phyloP scores from a whole-genome alignment of 371 early-diverging fungal species.

The Astathelohania contejeani region DNA sequence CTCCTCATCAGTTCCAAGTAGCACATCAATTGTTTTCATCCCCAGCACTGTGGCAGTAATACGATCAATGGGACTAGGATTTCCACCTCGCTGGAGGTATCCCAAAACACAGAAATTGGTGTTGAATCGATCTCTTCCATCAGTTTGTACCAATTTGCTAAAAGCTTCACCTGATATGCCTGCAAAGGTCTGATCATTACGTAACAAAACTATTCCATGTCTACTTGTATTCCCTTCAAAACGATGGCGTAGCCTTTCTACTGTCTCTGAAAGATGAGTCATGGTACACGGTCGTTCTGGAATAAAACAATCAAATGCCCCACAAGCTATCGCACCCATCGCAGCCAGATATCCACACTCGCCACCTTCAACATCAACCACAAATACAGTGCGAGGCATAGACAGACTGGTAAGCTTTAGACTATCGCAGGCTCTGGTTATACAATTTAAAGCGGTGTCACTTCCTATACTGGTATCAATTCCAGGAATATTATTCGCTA shows the following conservation, averaged over 20 bases:
- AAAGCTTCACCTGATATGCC: slow-evolving; percentile 60
- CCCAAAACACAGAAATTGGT: slow-evolving; percentile 77
- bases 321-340: slow-evolving; percentile 68
- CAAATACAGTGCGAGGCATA: slow-evolving; percentile 72
- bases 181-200: slow-evolving; percentile 36
- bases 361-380: slow-evolving; percentile 91
- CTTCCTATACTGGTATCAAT: slow-evolving; percentile 83
- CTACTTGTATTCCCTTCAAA: slow-evolving; percentile 33
- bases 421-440: slow-evolving; percentile 74
- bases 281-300: slow-evolving; percentile 54
- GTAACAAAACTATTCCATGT: slow-evolving; percentile 27
- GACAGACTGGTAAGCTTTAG: slow-evolving; percentile 76
- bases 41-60: slow-evolving; percentile 62
- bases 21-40: slow-evolving; percentile 25
- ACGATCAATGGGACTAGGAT: slow-evolving; percentile 82
- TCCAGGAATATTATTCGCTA: slow-evolving; percentile 90
- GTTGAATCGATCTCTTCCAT: slow-evolving; percentile 72
- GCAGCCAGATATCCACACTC: slow-evolving; percentile 80
- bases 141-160: slow-evolving; percentile 68
- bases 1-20: slow-evolving; percentile 3
- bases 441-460: slow-evolving; percentile 87
- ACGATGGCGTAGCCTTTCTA: slow-evolving; percentile 26
- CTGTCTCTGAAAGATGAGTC: slow-evolving; percentile 31
- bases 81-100: slow-evolving; percentile 83
- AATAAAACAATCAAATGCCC: slow-evolving; percentile 78